A percentile compares a stretch with the other conserved stretches of the same genome.
Conservation (phyloP, 2,329 filamentous ascomycete genomes). For the Apiospora hydei region DNA sequence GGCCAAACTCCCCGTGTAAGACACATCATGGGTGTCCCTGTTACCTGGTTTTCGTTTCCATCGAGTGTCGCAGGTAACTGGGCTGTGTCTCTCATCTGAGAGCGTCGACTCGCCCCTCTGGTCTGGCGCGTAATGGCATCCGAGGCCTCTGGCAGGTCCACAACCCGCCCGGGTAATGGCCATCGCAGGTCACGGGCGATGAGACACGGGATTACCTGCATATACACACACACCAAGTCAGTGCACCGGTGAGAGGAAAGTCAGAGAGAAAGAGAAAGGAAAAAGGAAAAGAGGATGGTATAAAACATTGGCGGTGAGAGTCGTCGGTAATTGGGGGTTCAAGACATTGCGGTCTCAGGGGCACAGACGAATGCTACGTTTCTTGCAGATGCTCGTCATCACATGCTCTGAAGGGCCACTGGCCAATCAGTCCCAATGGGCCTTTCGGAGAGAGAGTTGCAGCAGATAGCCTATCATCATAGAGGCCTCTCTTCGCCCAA, state of each 20-base stretch:
- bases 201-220: constrained; percentile 21
- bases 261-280: not conserved
- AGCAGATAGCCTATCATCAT: not conserved
- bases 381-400: constrained; percentile 10
- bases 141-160: constrained; percentile 4
- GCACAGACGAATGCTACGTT: constrained; percentile 14
- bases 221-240: not conserved
- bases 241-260: not conserved
- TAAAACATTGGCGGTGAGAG: constrained; percentile 4
- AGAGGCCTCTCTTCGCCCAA: not conserved
- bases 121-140: not conserved
- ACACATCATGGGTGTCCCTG: not conserved
- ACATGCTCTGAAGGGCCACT: not conserved
- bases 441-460: not conserved
- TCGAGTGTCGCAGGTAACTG: not conserved
- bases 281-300: not conserved
- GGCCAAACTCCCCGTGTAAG: not conserved
- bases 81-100: not conserved
- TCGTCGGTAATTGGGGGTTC: constrained; percentile 16
- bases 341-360: constrained; percentile 10
- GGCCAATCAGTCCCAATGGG: not conserved
- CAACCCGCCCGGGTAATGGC: not conserved
- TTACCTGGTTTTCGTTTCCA: not conserved
- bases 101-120: not conserved
- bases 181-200: not conserved